phyloP scores from a whole-genome alignment of 2,329 filamentous ascomycete genomes.

The Fusarium sp. region DNA sequence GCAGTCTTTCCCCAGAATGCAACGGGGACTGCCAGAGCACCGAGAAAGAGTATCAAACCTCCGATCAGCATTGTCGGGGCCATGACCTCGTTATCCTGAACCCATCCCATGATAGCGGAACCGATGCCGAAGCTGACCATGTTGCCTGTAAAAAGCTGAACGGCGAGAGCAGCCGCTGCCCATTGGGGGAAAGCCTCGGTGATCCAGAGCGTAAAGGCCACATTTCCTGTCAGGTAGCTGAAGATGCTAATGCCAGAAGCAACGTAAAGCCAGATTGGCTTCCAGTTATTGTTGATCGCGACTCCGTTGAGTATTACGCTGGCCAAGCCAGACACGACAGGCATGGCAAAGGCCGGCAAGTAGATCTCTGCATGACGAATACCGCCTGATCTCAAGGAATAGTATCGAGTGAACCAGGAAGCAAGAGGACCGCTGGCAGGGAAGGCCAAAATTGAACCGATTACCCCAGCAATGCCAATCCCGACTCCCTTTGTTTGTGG shows the following conservation, averaged over 20 bases:
- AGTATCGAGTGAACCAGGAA: conserved; percentile 24
- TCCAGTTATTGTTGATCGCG: conserved; percentile 10
- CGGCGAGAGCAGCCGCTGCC: conserved; percentile 24
- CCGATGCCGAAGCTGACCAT: conserved; percentile 28
- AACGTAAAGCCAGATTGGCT: conserved; percentile 11
- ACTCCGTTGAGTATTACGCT: conserved; percentile 27
- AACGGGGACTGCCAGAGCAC: conserved; percentile 26
- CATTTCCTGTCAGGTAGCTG: conserved; percentile 27
- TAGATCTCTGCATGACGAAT: conserved; percentile 34
- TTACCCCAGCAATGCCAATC: neutral
- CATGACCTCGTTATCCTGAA: neutral
- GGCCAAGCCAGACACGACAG: neutral
- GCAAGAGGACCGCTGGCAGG: conserved; percentile 19
- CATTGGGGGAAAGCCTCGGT: conserved; percentile 33
- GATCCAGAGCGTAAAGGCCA: conserved; percentile 35
- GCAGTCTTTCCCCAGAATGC: conserved; percentile 36
- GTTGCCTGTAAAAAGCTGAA: conserved; percentile 26
- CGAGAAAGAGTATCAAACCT: conserved; percentile 9
- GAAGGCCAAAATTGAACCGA: conserved; percentile 19
- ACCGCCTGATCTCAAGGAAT: conserved; percentile 17
- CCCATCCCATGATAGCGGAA: conserved; percentile 13
- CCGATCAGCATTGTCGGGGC: conserved; percentile 24
- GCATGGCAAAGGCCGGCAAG: conserved; percentile 9
- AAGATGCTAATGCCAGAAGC: conserved; percentile 21
- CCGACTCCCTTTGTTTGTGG: neutral